These are phyloP conservation scores for Phytophthora colocasiae DNA, from an alignment of 352 stramenopile species.

Conservation along the genomic window DNA sequence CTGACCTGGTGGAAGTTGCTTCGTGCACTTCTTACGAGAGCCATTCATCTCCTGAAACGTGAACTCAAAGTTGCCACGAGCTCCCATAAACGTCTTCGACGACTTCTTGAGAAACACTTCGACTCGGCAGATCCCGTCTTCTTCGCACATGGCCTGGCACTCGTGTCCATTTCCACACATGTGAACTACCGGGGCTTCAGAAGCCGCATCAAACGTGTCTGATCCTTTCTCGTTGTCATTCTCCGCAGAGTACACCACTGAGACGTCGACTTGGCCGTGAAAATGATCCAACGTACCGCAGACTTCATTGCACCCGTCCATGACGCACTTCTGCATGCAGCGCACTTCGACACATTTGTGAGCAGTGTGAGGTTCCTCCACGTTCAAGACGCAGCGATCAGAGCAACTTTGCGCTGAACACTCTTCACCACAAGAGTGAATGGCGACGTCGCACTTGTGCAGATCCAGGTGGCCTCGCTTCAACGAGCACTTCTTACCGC, in stretches of 20 bases:
- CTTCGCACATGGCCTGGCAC: constrained; percentile 60
- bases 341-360: constrained; percentile 72
- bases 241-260: constrained; percentile 59
- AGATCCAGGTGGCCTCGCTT: constrained; percentile 50
- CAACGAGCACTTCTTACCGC: constrained; percentile 50
- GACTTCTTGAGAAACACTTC: constrained; percentile 78
- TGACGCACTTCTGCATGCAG: constrained; percentile 67
- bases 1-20: constrained; percentile 46
- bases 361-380: constrained; percentile 53
- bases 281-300: constrained; percentile 72
- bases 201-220: constrained; percentile 49
- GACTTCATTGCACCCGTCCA: constrained; percentile 61
- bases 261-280: constrained; percentile 57
- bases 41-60: constrained; percentile 87
- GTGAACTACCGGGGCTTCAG: constrained; percentile 55
- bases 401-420: constrained; percentile 56
- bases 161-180: constrained; percentile 66
- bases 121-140: constrained; percentile 71
- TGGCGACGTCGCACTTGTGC: constrained; percentile 61
- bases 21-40: constrained; percentile 64
- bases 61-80: constrained; percentile 70
- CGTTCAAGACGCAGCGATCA: constrained; percentile 56
- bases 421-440: constrained; percentile 63
- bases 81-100: constrained; percentile 68
- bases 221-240: constrained; percentile 43